phyloP scores from a whole-genome alignment of 2,329 filamentous ascomycete species.

The Penicillium sp. region DNA sequence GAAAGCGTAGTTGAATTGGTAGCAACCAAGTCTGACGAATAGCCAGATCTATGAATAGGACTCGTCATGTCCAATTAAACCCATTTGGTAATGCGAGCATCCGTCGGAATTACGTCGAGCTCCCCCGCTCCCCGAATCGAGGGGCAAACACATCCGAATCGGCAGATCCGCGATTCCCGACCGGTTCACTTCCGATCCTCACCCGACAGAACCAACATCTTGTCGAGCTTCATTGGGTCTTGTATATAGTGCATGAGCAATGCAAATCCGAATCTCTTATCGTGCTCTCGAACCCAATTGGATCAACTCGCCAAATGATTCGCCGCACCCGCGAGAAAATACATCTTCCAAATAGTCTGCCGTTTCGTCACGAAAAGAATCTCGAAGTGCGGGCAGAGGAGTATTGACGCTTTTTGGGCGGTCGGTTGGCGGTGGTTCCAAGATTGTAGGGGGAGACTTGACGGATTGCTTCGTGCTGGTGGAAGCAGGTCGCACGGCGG shows the following conservation, averaged over 20 bases:
- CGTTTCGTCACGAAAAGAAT: constrained; percentile 35
- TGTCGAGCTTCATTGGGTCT: too few species aligned
- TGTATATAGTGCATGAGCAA: too few species aligned
- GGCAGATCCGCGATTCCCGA: background rate
- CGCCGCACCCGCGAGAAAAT: constrained; percentile 14
- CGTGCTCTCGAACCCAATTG: constrained; percentile 4
- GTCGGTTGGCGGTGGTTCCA: constrained; percentile 1
- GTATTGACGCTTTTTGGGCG: constrained; percentile 1
- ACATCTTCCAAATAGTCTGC: constrained; percentile 25
- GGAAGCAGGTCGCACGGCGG: constrained; percentile 1
- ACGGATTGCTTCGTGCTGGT: background rate
- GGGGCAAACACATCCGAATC: too few species aligned
- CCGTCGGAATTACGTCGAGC: background rate
- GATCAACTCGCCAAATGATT: constrained; percentile 17
- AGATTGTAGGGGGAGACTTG: background rate
- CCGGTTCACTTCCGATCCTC: too few species aligned
- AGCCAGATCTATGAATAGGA: too few species aligned
- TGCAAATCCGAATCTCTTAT: constrained; percentile 1
- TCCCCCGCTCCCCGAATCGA: too few species aligned
- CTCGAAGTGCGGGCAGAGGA: constrained; percentile 12
- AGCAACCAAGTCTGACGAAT: too few species aligned
- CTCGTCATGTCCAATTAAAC: too few species aligned
- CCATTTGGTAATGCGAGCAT: too few species aligned
- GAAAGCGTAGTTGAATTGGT: background rate
- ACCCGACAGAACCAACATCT: too few species aligned